These are phyloP conservation scores for Talaromyces sp. DNA, from an alignment of 2,329 filamentous ascomycete genomes.

Conservation along the genomic window DNA sequence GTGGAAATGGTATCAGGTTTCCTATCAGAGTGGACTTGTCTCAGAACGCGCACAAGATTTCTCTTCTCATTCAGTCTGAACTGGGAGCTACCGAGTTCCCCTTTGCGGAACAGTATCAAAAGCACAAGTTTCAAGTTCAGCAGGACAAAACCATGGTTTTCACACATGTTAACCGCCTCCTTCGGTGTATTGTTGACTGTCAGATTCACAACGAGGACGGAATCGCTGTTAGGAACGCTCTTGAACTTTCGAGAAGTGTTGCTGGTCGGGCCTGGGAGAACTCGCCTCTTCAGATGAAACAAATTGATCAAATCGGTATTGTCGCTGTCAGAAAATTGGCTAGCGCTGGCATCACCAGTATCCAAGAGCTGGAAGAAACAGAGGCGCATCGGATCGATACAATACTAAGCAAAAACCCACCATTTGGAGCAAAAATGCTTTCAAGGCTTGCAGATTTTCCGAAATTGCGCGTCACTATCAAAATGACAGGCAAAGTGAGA, in stretches of 20 bases:
- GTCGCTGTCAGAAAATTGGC: constrained; percentile 70
- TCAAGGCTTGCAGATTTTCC: constrained; percentile 66
- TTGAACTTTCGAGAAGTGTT: constrained; percentile 74
- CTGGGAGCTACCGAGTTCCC: constrained; percentile 62
- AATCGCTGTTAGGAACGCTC: constrained; percentile 57
- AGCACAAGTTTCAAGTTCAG: constrained; percentile 51
- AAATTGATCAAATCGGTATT: constrained; percentile 71
- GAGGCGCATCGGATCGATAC: constrained; percentile 71
- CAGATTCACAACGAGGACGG: constrained; percentile 60
- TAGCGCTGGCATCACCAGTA: constrained; percentile 61
- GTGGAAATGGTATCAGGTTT: constrained; percentile 61
- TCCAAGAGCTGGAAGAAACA: constrained; percentile 62
- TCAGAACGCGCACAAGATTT: constrained; percentile 66
- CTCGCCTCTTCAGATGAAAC: constrained; percentile 71
- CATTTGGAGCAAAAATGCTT: constrained; percentile 68
- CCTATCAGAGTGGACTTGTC: constrained; percentile 63
- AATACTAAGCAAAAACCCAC: constrained; percentile 70
- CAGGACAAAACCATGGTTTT: constrained; percentile 61
- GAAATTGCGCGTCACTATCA: constrained; percentile 51
- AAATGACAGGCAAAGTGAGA: constrained; percentile 43
- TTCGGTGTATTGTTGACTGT: constrained; percentile 72
- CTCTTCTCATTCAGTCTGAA: constrained; percentile 68
- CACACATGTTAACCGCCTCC: constrained; percentile 61
- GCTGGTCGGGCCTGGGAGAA: constrained; percentile 76
- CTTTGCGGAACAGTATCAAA: constrained; percentile 51